Percentiles rank a stretch among this genome's conserved stretches.
phyloP scores from a whole-genome alignment of 176 grass and related monocot species.

The Aegilops longissima region DNA sequence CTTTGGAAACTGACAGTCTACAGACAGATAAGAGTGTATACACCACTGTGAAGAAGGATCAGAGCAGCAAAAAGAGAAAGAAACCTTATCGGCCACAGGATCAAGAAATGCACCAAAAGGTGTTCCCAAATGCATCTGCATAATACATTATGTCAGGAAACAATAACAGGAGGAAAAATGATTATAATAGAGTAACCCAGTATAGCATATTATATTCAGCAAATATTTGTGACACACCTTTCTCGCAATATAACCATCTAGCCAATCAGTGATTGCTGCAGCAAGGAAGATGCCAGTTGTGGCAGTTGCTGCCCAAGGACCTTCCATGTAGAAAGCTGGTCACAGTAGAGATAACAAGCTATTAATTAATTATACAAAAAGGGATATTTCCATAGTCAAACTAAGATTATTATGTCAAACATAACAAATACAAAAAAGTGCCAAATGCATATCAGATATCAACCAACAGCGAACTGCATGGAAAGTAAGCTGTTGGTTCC shows the following conservation, averaged over 20 bases:
- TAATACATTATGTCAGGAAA: slow-evolving; percentile 24
- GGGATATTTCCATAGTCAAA: slow-evolving; percentile 17
- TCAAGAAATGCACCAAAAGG: slow-evolving; percentile 99
- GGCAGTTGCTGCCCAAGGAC: slow-evolving; percentile 66
- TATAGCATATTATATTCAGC: slow-evolving; percentile 21
- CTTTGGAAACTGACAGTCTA: neutral
- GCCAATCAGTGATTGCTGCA: slow-evolving; percentile 94
- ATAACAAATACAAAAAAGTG: neutral
- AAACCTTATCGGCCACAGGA: slow-evolving; percentile 99
- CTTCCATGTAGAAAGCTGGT: slow-evolving; percentile 93
- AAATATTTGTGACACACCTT: slow-evolving; percentile 62
- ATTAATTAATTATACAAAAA: neutral
- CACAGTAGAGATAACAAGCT: slow-evolving; percentile 25
- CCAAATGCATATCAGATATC: neutral
- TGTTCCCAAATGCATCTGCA: slow-evolving; percentile 90
- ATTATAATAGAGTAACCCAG: slow-evolving; percentile 4
- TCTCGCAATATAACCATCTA: slow-evolving; percentile 96
- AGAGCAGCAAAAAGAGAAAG: slow-evolving; percentile 18
- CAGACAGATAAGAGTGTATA: neutral
- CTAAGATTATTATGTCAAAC: slow-evolving; percentile 2
- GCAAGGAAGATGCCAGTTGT: slow-evolving; percentile 93
- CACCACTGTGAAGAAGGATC: neutral
- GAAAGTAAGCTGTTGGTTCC: neutral
- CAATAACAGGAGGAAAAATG: neutral
- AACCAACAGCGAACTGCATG: slow-evolving; percentile 1